Evolutionary conservation across 176 grass and related monocot species (phyloP).

Genomic region (Dendrocalamus sinicus): DNA sequence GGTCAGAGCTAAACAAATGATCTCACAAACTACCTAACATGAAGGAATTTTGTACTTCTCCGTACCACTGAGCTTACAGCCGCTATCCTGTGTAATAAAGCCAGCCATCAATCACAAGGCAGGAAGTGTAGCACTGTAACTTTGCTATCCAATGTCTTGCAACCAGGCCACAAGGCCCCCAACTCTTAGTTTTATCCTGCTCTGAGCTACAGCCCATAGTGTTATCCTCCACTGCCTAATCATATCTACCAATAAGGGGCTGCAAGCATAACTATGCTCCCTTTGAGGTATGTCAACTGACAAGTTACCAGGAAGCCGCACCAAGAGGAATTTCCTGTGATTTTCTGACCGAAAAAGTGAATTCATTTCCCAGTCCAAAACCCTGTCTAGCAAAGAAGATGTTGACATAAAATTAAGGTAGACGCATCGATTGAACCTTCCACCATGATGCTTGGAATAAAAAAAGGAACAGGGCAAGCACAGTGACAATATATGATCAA

Average conservation of each 20-base stretch:
- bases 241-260: constrained; percentile 2
- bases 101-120: not conserved
- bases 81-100: not conserved
- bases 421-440: not conserved
- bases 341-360: not conserved
- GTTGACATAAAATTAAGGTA: not conserved
- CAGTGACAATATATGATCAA: not conserved
- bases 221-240: not conserved
- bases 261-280: not conserved
- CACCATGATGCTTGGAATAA: constrained; percentile 3
- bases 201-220: not conserved
- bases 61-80: not conserved
- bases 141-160: not conserved
- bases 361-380: not conserved
- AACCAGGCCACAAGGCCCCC: not conserved
- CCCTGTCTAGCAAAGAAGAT: constrained; percentile 13
- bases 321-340: not conserved
- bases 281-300: not conserved
- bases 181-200: not conserved
- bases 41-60: not conserved
- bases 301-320: not conserved
- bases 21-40: not conserved
- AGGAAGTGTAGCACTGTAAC: not conserved
- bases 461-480: not conserved
- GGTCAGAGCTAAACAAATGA: constrained; percentile 19